phyloP scores from a whole-genome alignment of 2,329 filamentous ascomycete species.

The Aureobasidium namibiae region DNA sequence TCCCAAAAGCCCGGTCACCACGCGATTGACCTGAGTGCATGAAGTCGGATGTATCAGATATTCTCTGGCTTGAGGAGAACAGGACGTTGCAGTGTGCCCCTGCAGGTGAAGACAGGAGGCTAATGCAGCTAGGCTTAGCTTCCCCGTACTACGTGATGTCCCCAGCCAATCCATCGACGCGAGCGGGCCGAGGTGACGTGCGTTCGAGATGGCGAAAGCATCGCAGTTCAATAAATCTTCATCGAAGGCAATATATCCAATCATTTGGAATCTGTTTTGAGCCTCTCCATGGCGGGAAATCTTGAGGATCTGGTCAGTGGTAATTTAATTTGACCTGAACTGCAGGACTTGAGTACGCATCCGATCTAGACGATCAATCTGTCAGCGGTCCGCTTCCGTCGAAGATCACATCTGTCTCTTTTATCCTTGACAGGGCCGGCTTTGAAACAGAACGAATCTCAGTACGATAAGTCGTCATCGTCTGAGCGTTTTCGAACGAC shows the following conservation, averaged over 20 bases:
- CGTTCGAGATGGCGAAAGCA: background rate
- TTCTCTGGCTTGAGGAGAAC: constrained; percentile 1
- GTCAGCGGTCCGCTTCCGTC: background rate
- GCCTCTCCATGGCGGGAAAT: background rate
- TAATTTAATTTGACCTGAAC: background rate
- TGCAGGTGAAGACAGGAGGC: constrained; percentile 1
- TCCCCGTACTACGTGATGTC: constrained; percentile 8
- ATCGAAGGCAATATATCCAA: background rate
- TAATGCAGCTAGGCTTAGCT: constrained; percentile 11
- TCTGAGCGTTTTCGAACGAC: background rate
- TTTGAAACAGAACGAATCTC: constrained; percentile 6
- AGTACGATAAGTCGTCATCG: background rate
- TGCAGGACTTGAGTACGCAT: background rate
- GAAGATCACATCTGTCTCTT: constrained; percentile 4
- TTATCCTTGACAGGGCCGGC: background rate
- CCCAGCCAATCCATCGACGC: background rate
- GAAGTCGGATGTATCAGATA: constrained; percentile 12
- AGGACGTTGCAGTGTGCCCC: background rate
- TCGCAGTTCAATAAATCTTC: background rate
- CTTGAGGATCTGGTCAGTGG: background rate
- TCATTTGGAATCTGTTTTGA: background rate
- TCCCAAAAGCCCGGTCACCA: constrained; percentile 12
- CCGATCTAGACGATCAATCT: background rate
- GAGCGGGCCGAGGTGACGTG: constrained; percentile 9
- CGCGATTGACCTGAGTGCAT: constrained; percentile 8